Conservation (phyloP, 2,329 filamentous ascomycete genomes). For the Fusarium staphyleae region DNA sequence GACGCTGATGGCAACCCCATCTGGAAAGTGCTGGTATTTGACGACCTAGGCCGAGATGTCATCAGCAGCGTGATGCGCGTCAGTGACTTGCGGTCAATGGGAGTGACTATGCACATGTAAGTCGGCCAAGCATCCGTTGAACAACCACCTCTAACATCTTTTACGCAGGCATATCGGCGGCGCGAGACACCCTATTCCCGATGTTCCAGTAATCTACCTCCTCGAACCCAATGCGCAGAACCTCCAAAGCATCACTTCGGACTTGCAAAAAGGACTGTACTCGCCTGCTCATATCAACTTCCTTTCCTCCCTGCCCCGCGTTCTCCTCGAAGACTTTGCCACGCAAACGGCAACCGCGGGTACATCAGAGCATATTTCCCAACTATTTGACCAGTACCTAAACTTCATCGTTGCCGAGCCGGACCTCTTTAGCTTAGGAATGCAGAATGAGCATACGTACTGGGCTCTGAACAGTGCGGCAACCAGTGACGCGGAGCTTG, state of each 20-base stretch:
- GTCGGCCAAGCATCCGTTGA: constrained; percentile 24
- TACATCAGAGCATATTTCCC: constrained; percentile 87
- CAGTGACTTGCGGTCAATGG: constrained; percentile 89
- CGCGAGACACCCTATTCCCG: constrained; percentile 86
- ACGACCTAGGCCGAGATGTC: constrained; percentile 88
- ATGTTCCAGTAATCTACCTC: constrained; percentile 96
- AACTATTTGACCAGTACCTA: constrained; percentile 95
- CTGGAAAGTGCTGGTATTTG: constrained; percentile 98
- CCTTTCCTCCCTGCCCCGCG: constrained; percentile 87
- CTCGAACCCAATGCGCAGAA: constrained; percentile 87
- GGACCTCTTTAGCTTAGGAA: constrained; percentile 91
- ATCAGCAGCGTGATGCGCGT: constrained; percentile 96
- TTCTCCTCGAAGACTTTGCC: constrained; percentile 93
- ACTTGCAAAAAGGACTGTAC: constrained; percentile 88
- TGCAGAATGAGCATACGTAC: constrained; percentile 90
- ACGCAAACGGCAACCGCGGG: constrained; percentile 83
- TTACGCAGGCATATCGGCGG: constrained; percentile 75
- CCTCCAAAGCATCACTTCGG: constrained; percentile 80
- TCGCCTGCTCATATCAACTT: constrained; percentile 97
- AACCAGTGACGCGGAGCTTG: constrained; percentile 88
- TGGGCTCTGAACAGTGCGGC: constrained; percentile 95
- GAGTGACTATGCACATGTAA: constrained; percentile 96
- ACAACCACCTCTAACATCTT: constrained; percentile 35
- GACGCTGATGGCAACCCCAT: constrained; percentile 90
- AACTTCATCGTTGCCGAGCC: constrained; percentile 98